Evolutionary conservation across 495 filamentous ascomycete species (phyloP).

Genomic region (Neurospora sublineolata): DNA sequence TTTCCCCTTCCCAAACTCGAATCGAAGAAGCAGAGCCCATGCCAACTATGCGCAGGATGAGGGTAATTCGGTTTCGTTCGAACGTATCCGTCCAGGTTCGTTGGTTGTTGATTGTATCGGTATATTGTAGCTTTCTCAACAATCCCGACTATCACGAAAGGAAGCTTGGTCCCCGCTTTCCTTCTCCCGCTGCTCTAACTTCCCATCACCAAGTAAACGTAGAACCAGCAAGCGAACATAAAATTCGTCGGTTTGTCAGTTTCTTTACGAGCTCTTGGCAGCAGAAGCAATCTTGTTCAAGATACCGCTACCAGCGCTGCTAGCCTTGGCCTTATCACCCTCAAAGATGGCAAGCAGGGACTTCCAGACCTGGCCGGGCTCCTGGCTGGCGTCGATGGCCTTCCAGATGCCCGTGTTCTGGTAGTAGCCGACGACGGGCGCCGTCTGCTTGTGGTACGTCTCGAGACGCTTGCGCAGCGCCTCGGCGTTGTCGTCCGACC

Average conservation of each 20-base stretch:
- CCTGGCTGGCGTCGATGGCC: conserved; percentile 90
- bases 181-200: background rate
- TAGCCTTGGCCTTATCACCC: conserved; percentile 41
- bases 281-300: conserved; percentile 32
- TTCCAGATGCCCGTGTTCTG: conserved; percentile 94
- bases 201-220: background rate
- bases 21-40: background rate
- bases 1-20: background rate
- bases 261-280: conserved; percentile 22
- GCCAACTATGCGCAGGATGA: background rate
- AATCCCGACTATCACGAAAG: background rate
- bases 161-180: background rate
- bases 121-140: background rate
- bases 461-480: conserved; percentile 87
- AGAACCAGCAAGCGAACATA: background rate
- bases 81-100: background rate
- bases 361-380: conserved; percentile 93
- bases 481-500: conserved; percentile 95
- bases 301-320: conserved; percentile 28
- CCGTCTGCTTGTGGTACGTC: conserved; percentile 90
- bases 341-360: conserved; percentile 74
- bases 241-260: background rate
- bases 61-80: background rate
- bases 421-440: conserved; percentile 90
- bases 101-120: background rate